phyloP scores from a whole-genome alignment of 1,139 yeast genomes.

The Kodamaea ohmeri region DNA sequence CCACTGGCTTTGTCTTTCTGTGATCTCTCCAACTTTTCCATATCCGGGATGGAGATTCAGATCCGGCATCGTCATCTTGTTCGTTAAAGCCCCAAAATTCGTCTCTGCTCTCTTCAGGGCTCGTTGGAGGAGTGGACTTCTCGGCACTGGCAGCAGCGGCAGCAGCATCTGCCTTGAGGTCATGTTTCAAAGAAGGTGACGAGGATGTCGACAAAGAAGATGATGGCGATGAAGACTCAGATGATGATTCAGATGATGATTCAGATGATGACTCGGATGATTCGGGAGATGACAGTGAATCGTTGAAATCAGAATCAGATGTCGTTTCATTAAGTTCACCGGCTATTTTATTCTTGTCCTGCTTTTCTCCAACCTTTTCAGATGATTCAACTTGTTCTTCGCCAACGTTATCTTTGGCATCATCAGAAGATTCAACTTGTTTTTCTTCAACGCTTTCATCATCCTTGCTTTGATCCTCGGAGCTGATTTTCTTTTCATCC shows the following conservation, averaged over 20 bases:
- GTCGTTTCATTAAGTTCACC: conserved; percentile 22
- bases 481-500: neutral
- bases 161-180: conserved; percentile 31
- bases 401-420: neutral
- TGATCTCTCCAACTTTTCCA: conserved; percentile 60
- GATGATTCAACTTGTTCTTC: too few relatives aligned
- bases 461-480: neutral
- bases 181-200: conserved; percentile 26
- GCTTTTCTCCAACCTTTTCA: conserved; percentile 18
- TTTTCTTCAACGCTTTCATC: neutral
- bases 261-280: conserved; percentile 32
- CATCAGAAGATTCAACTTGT: neutral
- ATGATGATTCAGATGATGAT: too few relatives aligned
- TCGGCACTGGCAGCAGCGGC: conserved; percentile 12
- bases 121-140: conserved; percentile 43
- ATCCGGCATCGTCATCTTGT: conserved; percentile 51
- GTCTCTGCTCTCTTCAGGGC: conserved; percentile 37
- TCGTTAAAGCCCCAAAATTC: conserved; percentile 54
- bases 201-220: conserved; percentile 28
- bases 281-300: conserved; percentile 11
- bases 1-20: conserved; percentile 56
- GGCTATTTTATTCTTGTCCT: conserved; percentile 26
- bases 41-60: conserved; percentile 54
- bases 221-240: neutral
- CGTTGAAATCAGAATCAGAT: neutral